Base-by-base conservation (phyloP, 352 stramenopile species). In the Phytophthora chlamydospora region DNA sequence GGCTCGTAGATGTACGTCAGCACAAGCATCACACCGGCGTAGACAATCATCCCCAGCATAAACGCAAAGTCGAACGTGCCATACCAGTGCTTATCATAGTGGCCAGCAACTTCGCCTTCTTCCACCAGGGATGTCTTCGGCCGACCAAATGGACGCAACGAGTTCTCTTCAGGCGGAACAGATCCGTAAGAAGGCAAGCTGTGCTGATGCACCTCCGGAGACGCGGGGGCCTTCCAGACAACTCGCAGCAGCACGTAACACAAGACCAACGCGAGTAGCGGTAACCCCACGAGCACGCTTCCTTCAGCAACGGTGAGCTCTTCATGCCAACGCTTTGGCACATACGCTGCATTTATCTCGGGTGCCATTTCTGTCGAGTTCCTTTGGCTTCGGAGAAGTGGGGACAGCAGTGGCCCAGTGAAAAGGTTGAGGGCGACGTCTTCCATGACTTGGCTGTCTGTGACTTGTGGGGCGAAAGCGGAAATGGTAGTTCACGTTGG, bases 61-160 rank as follows among this genome's bases (percentile, higher is more conserved):
- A 91, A 93, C 9, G 71, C 70, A 41, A 87, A 83, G 57, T 88
- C 76, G 46, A 88, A 88, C 16, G 78, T 85, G 35, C 69, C 52
- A 38, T 72, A 58, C 78, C 78, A 88, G 49, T 73, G 62, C 16
- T 66, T 53, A 24, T 83, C 68, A 36, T 89, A 89, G 49, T 87
- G 68, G 21, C 80, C 80, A 21, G 80, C 80, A 7, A 89, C 80
- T 52, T 89, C 80, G 24, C 80, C 80, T 35, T 85, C 79, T 24
- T 90, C 78, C 2, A 90, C 73, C 13, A 88, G 61, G 19, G 80
- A 90, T 24, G 77, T 71, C 68, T 80, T 87, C 33, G 60, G 57
- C 19, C 56, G 57, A 3, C 65, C 46, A 53, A 88, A 61, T 17
- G 52, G 53, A 50, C 72, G 73, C 21, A 78, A 35, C 13, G 58